These are phyloP conservation scores for Beauveria medogensis DNA, from an alignment of 2,329 filamentous ascomycete species.

Conservation along the genomic window DNA sequence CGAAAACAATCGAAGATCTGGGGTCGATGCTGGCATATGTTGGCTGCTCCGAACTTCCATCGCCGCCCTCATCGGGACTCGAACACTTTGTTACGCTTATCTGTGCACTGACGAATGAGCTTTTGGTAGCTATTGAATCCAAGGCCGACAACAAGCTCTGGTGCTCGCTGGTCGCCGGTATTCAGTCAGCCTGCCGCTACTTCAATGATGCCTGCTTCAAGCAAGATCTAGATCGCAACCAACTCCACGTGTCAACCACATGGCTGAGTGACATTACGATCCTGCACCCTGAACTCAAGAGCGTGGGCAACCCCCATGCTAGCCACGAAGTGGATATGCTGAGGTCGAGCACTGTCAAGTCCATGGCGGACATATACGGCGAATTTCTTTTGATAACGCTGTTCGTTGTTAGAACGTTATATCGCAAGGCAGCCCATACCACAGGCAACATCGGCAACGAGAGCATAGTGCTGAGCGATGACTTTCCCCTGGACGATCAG, in stretches of 20 bases:
- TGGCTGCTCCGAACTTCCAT: constrained; percentile 36
- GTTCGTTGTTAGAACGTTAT: constrained; percentile 31
- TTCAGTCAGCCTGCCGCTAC: constrained; percentile 28
- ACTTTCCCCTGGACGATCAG: constrained; percentile 21
- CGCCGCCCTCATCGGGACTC: constrained; percentile 20
- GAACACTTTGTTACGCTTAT: constrained; percentile 33
- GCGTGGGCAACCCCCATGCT: constrained; percentile 11
- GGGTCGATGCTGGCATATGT: constrained; percentile 40
- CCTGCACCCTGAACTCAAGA: constrained; percentile 22
- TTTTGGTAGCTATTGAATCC: constrained; percentile 28
- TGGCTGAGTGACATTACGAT: constrained; percentile 20
- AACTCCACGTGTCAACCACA: constrained; percentile 13
- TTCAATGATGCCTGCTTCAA: constrained; percentile 34
- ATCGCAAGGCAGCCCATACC: constrained; percentile 30
- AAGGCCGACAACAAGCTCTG: constrained; percentile 26
- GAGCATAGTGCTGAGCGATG: constrained; percentile 21
- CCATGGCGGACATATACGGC: constrained; percentile 6
- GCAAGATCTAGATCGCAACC: constrained; percentile 16
- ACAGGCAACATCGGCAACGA: constrained; percentile 16
- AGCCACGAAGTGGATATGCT: not conserved
- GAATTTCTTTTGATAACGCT: constrained; percentile 34
- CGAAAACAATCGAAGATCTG: constrained; percentile 26
- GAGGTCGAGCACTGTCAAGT: constrained; percentile 15
- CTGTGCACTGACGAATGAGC: constrained; percentile 25
- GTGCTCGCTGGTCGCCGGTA: constrained; percentile 29